Percentiles rank a stretch among this genome's conserved stretches.
Evolutionary conservation across 495 filamentous ascomycete species (phyloP).

Genomic region (Diplogelasinospora grovesii): DNA sequence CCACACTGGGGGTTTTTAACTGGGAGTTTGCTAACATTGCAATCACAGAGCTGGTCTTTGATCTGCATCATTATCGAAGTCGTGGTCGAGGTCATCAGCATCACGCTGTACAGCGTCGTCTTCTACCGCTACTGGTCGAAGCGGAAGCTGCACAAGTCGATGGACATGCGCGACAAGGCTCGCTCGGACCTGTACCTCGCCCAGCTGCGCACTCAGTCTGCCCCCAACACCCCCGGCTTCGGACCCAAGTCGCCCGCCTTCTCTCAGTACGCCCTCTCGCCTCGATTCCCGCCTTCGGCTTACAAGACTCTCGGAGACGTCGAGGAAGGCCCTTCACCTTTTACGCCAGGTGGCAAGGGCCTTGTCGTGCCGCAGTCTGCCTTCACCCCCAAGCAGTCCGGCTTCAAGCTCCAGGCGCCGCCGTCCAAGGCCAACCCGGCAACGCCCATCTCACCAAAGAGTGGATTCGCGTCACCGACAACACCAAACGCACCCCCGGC

Average conservation of each 20-base stretch:
- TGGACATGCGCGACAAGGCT: slow-evolving; percentile 91
- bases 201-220: slow-evolving; percentile 84
- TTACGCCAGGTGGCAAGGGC: slow-evolving; percentile 37
- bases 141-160: slow-evolving; percentile 85
- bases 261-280: slow-evolving; percentile 46
- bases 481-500: slow-evolving; percentile 14
- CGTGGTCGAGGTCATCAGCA: slow-evolving; percentile 84
- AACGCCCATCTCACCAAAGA: slow-evolving; percentile 63
- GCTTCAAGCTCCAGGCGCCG: slow-evolving; percentile 80
- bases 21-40: slow-evolving; percentile 14
- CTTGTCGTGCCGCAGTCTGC: slow-evolving; percentile 39
- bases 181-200: slow-evolving; percentile 93
- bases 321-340: slow-evolving; percentile 38
- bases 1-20: not conserved
- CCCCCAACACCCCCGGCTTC: slow-evolving; percentile 90
- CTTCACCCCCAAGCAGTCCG: slow-evolving; percentile 33
- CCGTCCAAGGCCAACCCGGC: slow-evolving; percentile 69
- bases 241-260: slow-evolving; percentile 54
- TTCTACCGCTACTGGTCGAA: slow-evolving; percentile 97
- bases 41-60: slow-evolving; percentile 77
- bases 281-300: slow-evolving; percentile 45
- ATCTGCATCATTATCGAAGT: slow-evolving; percentile 97
- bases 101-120: slow-evolving; percentile 84
- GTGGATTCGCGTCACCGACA: slow-evolving; percentile 16
- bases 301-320: slow-evolving; percentile 44